Evolutionary conservation across 768 basidiomycete species (phyloP).

Genomic region (Terana coerulea): DNA sequence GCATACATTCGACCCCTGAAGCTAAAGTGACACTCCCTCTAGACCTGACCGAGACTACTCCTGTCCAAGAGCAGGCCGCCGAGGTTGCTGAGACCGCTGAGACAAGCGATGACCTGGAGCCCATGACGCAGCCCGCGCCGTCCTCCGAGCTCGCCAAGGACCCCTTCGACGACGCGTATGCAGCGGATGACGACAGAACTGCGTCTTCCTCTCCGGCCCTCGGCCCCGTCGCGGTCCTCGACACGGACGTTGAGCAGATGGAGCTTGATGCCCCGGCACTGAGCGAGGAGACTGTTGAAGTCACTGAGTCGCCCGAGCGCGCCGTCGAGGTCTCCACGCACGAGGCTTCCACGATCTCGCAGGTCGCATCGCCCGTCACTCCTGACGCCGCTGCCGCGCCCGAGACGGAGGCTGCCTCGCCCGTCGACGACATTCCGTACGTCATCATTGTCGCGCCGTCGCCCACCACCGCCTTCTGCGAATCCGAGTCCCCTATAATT

Average conservation of each 20-base stretch:
- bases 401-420: neutral
- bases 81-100: neutral
- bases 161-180: conserved; percentile 5
- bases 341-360: neutral
- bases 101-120: neutral
- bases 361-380: neutral
- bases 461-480: neutral
- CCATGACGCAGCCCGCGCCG: neutral
- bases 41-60: neutral
- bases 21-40: no score
- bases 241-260: neutral
- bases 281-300: neutral
- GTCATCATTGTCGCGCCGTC: neutral
- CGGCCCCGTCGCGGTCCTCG: neutral
- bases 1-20: no score
- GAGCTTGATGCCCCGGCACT: neutral
- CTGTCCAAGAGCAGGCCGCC: neutral
- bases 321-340: neutral
- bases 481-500: neutral
- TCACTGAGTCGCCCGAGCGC: neutral
- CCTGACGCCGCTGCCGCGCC: neutral
- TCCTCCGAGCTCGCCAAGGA: neutral
- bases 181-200: neutral
- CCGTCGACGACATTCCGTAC: neutral
- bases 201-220: conserved; percentile 1